Percentiles rank a stretch among this genome's conserved stretches.
These are phyloP conservation scores for Apiospora phragmitis DNA, from an alignment of 2,329 filamentous ascomycete species.

Conservation along the genomic window DNA sequence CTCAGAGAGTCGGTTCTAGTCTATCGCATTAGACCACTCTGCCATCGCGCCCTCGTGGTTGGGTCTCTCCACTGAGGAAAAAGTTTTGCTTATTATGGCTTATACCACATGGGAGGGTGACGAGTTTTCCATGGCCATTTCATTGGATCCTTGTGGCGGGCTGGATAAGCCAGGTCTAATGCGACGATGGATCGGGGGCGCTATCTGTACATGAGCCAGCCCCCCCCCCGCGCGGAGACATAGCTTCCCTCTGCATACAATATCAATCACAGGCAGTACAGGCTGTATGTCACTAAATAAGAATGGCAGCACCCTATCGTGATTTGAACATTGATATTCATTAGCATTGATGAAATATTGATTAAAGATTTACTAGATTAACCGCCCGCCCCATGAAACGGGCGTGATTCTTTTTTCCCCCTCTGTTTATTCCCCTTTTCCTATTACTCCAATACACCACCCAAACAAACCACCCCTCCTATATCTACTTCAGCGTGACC, in stretches of 20 bases:
- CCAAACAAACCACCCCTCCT: background rate
- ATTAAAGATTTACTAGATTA: background rate
- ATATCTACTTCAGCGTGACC: conserved; percentile 14
- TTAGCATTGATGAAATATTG: background rate
- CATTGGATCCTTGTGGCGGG: background rate
- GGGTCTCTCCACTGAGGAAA: background rate
- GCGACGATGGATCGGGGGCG: background rate
- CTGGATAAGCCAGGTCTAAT: background rate
- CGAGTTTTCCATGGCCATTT: background rate
- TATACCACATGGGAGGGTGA: background rate
- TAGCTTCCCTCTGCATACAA: too few relatives aligned
- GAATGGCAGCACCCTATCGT: too few relatives aligned
- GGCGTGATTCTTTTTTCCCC: background rate
- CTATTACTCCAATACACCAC: background rate
- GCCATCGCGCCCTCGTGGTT: background rate
- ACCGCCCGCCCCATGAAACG: background rate
- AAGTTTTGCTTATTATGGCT: background rate
- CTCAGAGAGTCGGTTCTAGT: background rate
- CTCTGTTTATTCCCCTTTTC: too few relatives aligned
- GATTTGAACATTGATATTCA: background rate
- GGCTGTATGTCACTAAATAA: too few relatives aligned
- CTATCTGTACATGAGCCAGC: too few relatives aligned
- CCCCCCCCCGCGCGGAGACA: too few relatives aligned
- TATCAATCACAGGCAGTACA: too few relatives aligned
- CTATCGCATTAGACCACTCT: conserved; percentile 4